Evolutionary conservation across 2,329 filamentous ascomycete genomes (phyloP), one percentile per base, ranked within the genome.

Genomic region (Scedosporium aurantiacum): DNA sequence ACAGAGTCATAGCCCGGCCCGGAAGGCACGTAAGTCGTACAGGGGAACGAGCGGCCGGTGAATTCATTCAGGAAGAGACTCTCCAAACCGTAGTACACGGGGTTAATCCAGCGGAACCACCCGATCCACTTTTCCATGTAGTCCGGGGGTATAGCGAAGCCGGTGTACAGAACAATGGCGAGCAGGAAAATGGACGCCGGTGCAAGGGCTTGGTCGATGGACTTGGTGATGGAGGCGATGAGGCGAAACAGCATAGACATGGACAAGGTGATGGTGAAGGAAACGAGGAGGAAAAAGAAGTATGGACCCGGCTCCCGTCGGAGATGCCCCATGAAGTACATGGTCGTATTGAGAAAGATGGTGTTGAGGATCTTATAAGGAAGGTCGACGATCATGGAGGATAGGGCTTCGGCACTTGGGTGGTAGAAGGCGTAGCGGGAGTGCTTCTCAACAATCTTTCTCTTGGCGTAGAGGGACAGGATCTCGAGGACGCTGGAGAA

Each of bases 161-260:
- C 80, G 1, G 81, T 82, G 65, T 82, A 85, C 21, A 83, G 76
- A 32, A 83, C 75, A n/a, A 83, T 74, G 1, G 75, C 78, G 2
- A 83, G 68, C 2, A 83, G 76, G 40, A 83, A 68, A 2, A 83
- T 73, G 59, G 79, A 79, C 6, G 79, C 77, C 41, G 81, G 74
- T 1, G 79, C 75, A 73, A 83, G 40, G 21, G 59, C 81, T 67
- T 82, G 78, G 1, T 77, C 74, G 5, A 82, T 69, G 1, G 78
- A 80, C 58, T 78, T 77, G 1, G 79, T 79, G 2, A 76, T 55
- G 80, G 63, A 65, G 0, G 61, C 63, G 4, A 66, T 64, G 23
- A 65, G 60, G 1, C 85, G 79, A 76, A 88, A 88, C 63, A 86
- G 74, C 79, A 86, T 86, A 25, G 82, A 85, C 83, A 88, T 87